Percentiles rank a stretch among this genome's conserved stretches.
Conservation (phyloP, 148 eudicot species). For the Diospyros kaki region DNA sequence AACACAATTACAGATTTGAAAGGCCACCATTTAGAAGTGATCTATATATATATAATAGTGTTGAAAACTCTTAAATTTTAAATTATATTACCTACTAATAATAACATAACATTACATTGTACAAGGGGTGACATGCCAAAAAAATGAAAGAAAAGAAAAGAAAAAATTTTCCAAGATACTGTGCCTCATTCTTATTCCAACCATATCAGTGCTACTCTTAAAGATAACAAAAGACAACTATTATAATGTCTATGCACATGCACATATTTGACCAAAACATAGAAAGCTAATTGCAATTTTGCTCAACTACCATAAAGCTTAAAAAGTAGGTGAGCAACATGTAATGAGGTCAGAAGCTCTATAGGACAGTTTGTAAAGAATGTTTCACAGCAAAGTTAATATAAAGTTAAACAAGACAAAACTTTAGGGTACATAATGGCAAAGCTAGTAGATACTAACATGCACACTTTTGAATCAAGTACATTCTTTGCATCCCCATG, state of each 20-base stretch:
- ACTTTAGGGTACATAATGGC: neutral
- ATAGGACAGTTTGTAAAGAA: neutral
- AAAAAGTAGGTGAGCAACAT: neutral
- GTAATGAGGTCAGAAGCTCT: neutral
- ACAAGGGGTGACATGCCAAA: too few relatives aligned
- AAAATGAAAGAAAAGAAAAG: too few relatives aligned
- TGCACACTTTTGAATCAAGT: neutral
- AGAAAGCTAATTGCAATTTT: neutral
- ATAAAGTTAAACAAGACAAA: neutral
- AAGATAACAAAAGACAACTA: neutral
- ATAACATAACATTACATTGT: too few relatives aligned
- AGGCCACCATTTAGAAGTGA: too few relatives aligned
- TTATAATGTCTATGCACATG: neutral
- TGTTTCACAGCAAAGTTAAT: neutral
- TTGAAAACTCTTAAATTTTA: too few relatives aligned
- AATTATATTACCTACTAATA: too few relatives aligned
- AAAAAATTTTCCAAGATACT: neutral
- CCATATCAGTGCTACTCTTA: neutral
- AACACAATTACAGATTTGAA: too few relatives aligned
- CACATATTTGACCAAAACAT: neutral
- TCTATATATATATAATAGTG: too few relatives aligned
- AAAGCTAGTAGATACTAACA: neutral
- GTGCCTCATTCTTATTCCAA: constrained; percentile 1
- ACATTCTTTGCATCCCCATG: constrained; percentile 1
- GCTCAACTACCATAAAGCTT: neutral